Evolutionary conservation across 768 basidiomycete genomes (phyloP).

Genomic region (Amanita fuliginea): DNA sequence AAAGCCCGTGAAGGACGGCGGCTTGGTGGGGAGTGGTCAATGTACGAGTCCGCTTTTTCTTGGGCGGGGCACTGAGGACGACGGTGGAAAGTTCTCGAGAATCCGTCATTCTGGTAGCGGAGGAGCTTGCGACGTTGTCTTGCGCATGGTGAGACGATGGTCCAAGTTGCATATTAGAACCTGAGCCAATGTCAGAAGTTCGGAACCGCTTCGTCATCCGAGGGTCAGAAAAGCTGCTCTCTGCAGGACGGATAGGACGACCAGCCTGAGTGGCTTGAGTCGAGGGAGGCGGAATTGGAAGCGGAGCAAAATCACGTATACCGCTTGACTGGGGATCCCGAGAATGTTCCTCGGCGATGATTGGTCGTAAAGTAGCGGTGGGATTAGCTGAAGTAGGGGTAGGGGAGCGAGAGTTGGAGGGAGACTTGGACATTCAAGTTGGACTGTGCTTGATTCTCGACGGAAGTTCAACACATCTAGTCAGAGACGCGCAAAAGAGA

Average conservation of each 20-base stretch:
- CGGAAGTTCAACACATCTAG: slow-evolving; percentile 34
- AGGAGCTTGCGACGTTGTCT: slow-evolving; percentile 14
- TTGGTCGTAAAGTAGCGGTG: slow-evolving; percentile 7
- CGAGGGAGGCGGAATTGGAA: neutral
- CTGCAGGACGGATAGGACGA: slow-evolving; percentile 16
- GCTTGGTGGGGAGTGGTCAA: slow-evolving; percentile 85
- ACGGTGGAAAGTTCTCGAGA: slow-evolving; percentile 43
- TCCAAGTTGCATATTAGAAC: slow-evolving; percentile 13
- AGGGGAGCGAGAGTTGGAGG: slow-evolving; percentile 21
- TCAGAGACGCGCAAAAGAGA: slow-evolving; percentile 6
- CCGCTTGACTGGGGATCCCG: neutral
- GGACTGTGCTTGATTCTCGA: slow-evolving; percentile 22
- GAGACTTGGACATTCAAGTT: slow-evolving; percentile 37
- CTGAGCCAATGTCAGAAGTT: slow-evolving; percentile 17
- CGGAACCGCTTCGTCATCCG: slow-evolving; percentile 36
- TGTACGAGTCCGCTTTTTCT: slow-evolving; percentile 77
- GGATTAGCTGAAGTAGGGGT: slow-evolving; percentile 16
- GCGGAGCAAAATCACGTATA: neutral
- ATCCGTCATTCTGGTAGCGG: slow-evolving; percentile 27
- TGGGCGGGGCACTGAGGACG: slow-evolving; percentile 37
- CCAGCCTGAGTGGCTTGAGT: slow-evolving; percentile 4
- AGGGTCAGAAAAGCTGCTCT: slow-evolving; percentile 18
- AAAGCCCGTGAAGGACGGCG: slow-evolving; percentile 74
- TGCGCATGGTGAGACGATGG: neutral
- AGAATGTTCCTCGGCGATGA: neutral